phyloP scores from a whole-genome alignment of 106 monocot species.

The Gastrodia elata region DNA sequence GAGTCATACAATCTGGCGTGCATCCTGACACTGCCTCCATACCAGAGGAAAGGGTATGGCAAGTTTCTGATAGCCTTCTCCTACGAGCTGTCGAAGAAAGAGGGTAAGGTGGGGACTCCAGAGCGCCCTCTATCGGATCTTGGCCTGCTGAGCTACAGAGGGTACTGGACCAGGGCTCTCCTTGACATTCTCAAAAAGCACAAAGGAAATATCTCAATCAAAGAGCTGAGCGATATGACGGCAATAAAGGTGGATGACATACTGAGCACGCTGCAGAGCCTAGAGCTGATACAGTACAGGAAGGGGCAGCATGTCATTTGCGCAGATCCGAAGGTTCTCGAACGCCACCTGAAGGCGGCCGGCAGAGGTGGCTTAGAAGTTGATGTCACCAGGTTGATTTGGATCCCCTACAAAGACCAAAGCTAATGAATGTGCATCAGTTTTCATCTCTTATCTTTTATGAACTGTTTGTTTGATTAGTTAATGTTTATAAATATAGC shows the following conservation, averaged over 20 bases:
- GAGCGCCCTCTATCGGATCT: constrained; percentile 96
- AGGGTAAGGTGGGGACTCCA: constrained; percentile 94
- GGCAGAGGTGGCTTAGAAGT: constrained; percentile 87
- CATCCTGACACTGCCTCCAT: constrained; percentile 95
- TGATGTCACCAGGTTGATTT: constrained; percentile 84
- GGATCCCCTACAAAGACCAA: constrained; percentile 99
- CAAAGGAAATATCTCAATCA: constrained; percentile 94
- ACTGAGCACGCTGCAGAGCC: constrained; percentile 62
- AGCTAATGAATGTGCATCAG: too few species aligned
- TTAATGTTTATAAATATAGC: too few species aligned
- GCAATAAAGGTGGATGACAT: constrained; percentile 93
- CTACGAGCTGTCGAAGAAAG: constrained; percentile 98
- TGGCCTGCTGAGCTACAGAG: constrained; percentile 78
- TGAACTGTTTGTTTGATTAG: too few species aligned
- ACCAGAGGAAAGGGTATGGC: constrained; percentile 98
- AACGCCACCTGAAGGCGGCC: constrained; percentile 91
- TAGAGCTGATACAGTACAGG: constrained; percentile 91
- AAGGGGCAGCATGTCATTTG: constrained; percentile 95
- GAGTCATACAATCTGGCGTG: constrained; percentile 97
- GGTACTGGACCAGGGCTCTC: constrained; percentile 96
- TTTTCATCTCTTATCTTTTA: too few species aligned
- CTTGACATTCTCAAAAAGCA: constrained; percentile 91
- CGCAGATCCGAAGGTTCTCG: constrained; percentile 90
- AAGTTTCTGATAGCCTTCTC: constrained; percentile 98
- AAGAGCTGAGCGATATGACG: constrained; percentile 96